phyloP scores from a whole-genome alignment of 345 rosid species.

The Populus alba region DNA sequence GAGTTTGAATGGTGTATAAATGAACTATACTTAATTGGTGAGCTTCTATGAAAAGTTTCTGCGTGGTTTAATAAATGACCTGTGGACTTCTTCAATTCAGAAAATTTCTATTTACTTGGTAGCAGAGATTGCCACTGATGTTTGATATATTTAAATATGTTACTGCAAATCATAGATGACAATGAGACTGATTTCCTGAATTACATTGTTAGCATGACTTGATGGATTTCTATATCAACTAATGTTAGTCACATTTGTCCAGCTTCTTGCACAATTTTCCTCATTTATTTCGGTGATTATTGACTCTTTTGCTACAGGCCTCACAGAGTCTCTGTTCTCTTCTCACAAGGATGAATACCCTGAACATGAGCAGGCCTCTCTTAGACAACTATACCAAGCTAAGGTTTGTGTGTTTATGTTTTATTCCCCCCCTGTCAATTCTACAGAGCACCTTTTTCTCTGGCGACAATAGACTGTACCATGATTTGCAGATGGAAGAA shows the following conservation, averaged over 20 bases:
- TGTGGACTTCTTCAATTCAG: background rate
- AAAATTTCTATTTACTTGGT: background rate
- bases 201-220: background rate
- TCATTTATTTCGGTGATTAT: background rate
- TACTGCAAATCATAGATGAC: background rate
- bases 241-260: background rate
- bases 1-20: background rate
- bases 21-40: background rate
- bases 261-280: background rate
- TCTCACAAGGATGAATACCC: conserved; percentile 94
- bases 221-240: background rate
- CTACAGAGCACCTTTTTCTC: background rate
- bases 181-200: background rate
- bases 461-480: background rate
- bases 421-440: conserved; percentile 13
- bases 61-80: background rate
- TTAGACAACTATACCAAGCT: conserved; percentile 78
- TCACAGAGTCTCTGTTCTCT: conserved; percentile 89
- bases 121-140: background rate
- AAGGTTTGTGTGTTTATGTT: conserved; percentile 47
- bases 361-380: conserved; percentile 91
- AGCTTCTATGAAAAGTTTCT: background rate
- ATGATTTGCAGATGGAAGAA: conserved; percentile 77
- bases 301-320: conserved; percentile 48
- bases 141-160: background rate